Percentiles rank a stretch among this genome's conserved stretches.
Evolutionary conservation across 306 rosid species (phyloP).

Genomic region (Cercis canadensis): DNA sequence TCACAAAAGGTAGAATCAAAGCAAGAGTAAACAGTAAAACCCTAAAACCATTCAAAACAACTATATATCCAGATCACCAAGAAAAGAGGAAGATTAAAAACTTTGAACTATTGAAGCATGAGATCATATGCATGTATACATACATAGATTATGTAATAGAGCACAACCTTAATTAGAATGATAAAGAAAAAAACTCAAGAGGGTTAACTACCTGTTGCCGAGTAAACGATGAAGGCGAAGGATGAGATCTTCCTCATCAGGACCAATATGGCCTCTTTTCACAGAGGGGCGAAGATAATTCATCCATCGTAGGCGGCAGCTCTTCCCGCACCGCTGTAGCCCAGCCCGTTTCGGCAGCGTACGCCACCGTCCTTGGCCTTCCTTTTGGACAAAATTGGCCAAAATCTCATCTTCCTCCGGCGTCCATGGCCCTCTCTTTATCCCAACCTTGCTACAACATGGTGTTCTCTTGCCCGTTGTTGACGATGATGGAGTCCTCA

Average conservation of each 20-base stretch:
- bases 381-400: slow-evolving; percentile 47
- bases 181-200: too few species aligned
- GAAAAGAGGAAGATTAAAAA: too few species aligned
- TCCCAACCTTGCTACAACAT: slow-evolving; percentile 54
- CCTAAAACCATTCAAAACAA: not conserved
- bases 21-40: not conserved
- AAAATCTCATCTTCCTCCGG: slow-evolving; percentile 64
- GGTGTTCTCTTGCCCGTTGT: slow-evolving; percentile 40
- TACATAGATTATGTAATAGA: too few species aligned
- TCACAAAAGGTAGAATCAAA: too few species aligned
- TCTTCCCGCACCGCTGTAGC: slow-evolving; percentile 65
- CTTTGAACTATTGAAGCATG: not conserved
- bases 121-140: not conserved
- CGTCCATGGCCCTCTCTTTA: slow-evolving; percentile 75
- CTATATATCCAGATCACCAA: too few species aligned
- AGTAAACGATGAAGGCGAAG: slow-evolving; percentile 73
- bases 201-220: slow-evolving; percentile 51
- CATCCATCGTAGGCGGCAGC: slow-evolving; percentile 79
- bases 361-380: slow-evolving; percentile 69
- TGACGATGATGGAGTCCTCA: slow-evolving; percentile 20
- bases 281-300: slow-evolving; percentile 71
- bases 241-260: slow-evolving; percentile 71
- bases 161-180: too few species aligned
- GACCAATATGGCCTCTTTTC: slow-evolving; percentile 62
- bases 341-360: slow-evolving; percentile 66